A percentile compares a stretch with the other conserved stretches of the same genome.
Evolutionary conservation across 1,139 yeast genomes (phyloP).

Genomic region (Saccharomyces uvarum): DNA sequence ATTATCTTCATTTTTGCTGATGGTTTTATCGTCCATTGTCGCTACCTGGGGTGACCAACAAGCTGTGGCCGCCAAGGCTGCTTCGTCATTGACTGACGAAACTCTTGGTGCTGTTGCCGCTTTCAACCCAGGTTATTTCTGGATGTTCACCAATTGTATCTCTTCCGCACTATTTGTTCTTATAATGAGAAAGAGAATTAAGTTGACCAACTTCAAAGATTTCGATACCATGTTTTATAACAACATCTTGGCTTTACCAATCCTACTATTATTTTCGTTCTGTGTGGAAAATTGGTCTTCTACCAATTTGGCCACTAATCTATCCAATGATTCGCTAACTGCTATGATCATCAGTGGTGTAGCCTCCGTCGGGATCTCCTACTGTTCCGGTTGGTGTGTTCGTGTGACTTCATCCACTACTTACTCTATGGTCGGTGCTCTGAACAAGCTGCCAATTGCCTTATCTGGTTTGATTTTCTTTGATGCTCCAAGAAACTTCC

Average conservation of each 20-base stretch:
- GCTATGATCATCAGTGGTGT: slow-evolving; percentile 92
- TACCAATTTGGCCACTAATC: slow-evolving; percentile 63
- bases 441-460: slow-evolving; percentile 96
- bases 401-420: slow-evolving; percentile 98
- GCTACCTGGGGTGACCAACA: slow-evolving; percentile 86
- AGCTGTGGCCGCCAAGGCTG: slow-evolving; percentile 25
- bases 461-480: slow-evolving; percentile 88
- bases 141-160: slow-evolving; percentile 94
- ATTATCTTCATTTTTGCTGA: slow-evolving; percentile 73
- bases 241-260: slow-evolving; percentile 86
- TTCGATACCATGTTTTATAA: slow-evolving; percentile 98
- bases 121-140: slow-evolving; percentile 78
- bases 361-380: slow-evolving; percentile 91
- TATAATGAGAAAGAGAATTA: slow-evolving; percentile 93
- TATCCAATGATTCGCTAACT: slow-evolving; percentile 63
- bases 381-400: slow-evolving; percentile 99
- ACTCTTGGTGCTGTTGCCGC: slow-evolving; percentile 36
- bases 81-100: slow-evolving; percentile 18
- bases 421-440: slow-evolving; percentile 97
- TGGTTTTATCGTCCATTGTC: slow-evolving; percentile 88
- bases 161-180: slow-evolving; percentile 90
- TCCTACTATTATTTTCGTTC: slow-evolving; percentile 66
- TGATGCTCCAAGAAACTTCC: slow-evolving; percentile 89
- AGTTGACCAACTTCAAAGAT: slow-evolving; percentile 93
- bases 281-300: slow-evolving; percentile 89